These are phyloP conservation scores for Aureobasidium sp. DNA, from an alignment of 2,329 filamentous ascomycete species.

Conservation along the genomic window DNA sequence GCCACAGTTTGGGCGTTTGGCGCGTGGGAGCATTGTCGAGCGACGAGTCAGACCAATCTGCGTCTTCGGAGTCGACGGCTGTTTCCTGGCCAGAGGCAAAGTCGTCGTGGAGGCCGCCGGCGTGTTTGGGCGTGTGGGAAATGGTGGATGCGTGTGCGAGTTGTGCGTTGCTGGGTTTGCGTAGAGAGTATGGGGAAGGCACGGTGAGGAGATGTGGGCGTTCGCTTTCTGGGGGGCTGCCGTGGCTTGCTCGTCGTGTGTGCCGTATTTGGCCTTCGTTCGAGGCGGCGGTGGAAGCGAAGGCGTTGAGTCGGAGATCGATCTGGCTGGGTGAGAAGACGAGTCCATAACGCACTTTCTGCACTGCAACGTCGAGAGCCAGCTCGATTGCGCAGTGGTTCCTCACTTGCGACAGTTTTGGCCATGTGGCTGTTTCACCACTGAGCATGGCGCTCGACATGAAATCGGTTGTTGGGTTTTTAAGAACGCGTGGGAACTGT, in stretches of 20 bases:
- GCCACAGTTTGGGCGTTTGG: constrained; percentile 18
- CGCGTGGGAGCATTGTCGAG: constrained; percentile 18
- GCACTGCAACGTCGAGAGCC: constrained; percentile 68
- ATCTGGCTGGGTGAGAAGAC: constrained; percentile 60
- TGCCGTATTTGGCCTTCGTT: not conserved
- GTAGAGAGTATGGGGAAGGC: not conserved
- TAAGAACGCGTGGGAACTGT: constrained; percentile 67
- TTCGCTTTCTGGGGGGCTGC: constrained; percentile 7
- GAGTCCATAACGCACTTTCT: constrained; percentile 56
- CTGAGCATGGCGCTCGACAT: constrained; percentile 69
- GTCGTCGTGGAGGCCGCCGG: not conserved
- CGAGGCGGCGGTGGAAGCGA: constrained; percentile 3
- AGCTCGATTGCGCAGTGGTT: constrained; percentile 86
- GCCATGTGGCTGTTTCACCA: constrained; percentile 86
- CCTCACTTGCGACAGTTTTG: constrained; percentile 72
- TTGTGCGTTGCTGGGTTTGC: not conserved
- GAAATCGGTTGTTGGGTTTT: constrained; percentile 77
- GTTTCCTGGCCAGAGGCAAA: constrained; percentile 11
- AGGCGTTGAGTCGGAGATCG: constrained; percentile 39
- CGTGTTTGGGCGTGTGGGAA: not conserved
- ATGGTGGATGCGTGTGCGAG: not conserved
- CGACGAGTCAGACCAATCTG: constrained; percentile 27
- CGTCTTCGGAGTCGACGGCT: constrained; percentile 18
- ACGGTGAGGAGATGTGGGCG: not conserved
- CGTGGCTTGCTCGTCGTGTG: not conserved